Evolutionary conservation across 148 eudicot genomes (phyloP), one percentile per base, ranked within the genome.

Genomic region (Rhododendron ovatum): DNA sequence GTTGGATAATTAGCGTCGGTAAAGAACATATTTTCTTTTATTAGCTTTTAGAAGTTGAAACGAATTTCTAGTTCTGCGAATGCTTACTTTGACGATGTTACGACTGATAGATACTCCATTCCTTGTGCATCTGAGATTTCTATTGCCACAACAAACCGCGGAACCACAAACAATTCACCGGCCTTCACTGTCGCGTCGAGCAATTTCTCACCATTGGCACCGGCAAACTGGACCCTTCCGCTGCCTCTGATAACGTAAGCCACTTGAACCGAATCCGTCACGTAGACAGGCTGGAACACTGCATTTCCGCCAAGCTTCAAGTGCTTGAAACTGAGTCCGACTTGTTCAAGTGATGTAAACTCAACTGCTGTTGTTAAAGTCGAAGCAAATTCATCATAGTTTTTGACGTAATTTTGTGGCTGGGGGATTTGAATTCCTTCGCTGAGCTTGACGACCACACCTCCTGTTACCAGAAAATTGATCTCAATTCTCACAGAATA

Each of bases 141-240:
- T 1, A 88, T 83, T 3, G 43, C 81, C 53, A 65, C 76, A 80
- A 87, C 87, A 33, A 81, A 89, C 79, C 85, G 87, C 0, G 95
- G 95, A 80, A 93, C 92, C 13, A 87, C 88, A 77, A 89, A 89
- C 48, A 93, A 7, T 20, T 89, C 83, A 8, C 91, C 93, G 43
- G 71, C 82, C 55, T 88, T 67, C 67, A 91, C 85, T 37, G 80
- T 59, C 0, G 73, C 33, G 39, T 91, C 91, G 88, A 89, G 51
- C 22, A 47, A 89, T 13, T 7, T 3, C n/a, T 86, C 26, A 0
- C 94, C 93, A 43, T 82, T 48, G 48, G 86, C 63, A 0, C 90
- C 90, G 80, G 89, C 88, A 67, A 93, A 79, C 84, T 86, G 88
- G 73, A 92, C 79, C 53, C 86, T 61, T 48, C 93, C 93, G 74